A percentile compares a stretch with the other conserved stretches of the same genome.
Evolutionary conservation across 2,329 filamentous ascomycete species (phyloP).

Genomic region (Gyromitra esculenta): DNA sequence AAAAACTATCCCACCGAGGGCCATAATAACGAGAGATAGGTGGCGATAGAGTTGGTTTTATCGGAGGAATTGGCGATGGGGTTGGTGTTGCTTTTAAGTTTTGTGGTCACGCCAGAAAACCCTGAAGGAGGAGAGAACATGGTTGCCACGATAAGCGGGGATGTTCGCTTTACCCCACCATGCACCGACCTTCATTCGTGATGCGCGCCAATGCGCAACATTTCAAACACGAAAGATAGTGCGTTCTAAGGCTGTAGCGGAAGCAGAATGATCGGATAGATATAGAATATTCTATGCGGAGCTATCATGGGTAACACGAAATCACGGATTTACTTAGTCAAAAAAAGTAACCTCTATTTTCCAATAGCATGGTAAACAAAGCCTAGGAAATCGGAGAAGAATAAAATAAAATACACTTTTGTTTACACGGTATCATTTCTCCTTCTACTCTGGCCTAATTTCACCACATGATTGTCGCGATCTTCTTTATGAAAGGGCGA

Average conservation of each 20-base stretch:
- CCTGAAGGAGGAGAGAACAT: conserved; percentile 27
- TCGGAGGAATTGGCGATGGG: conserved; percentile 6
- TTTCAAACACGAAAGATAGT: not conserved
- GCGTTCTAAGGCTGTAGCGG: not conserved
- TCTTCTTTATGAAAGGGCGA: not conserved
- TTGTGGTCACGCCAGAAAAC: conserved; percentile 37
- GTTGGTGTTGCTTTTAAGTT: conserved; percentile 27
- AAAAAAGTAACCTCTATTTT: conserved; percentile 41
- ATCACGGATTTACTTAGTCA: conserved; percentile 9
- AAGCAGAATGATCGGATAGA: not conserved
- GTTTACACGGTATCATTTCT: conserved; percentile 44
- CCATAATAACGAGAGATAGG: conserved; percentile 33
- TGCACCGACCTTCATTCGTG: conserved; percentile 4
- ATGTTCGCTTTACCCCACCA: conserved; percentile 45
- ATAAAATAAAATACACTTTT: conserved; percentile 42
- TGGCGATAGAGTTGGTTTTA: conserved; percentile 12
- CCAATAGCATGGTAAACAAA: not conserved
- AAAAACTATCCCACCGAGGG: conserved; percentile 22
- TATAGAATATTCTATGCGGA: not conserved
- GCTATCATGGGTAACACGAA: conserved; percentile 16
- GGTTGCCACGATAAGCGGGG: conserved; percentile 20
- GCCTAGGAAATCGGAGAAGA: conserved; percentile 9
- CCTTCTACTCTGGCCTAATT: conserved; percentile 15
- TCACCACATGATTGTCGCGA: conserved; percentile 12
- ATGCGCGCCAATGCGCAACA: conserved; percentile 13